These are phyloP conservation scores for Cutaneotrichosporon sp. DNA, from an alignment of 1,284 basidiomycete genomes.

Conservation along the genomic window DNA sequence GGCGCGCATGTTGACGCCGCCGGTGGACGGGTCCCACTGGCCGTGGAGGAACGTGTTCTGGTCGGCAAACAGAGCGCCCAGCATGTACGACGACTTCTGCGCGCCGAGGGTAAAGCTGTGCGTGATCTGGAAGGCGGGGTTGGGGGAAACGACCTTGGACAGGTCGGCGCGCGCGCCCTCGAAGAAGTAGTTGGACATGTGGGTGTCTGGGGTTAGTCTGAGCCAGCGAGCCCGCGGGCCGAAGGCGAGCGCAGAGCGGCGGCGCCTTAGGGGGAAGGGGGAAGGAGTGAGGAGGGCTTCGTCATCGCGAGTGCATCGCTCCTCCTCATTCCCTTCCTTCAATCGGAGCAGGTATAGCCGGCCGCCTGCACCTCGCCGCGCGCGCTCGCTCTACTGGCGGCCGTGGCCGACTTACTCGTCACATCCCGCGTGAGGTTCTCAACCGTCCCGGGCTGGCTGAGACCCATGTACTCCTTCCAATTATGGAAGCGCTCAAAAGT, in stretches of 20 bases:
- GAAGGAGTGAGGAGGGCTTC: background rate
- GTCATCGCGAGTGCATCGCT: background rate
- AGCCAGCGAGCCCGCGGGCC: background rate
- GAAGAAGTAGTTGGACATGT: constrained; percentile 91
- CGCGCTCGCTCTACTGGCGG: background rate
- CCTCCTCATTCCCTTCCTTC: too few relatives aligned
- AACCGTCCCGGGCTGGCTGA: constrained; percentile 82
- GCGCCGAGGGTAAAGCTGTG: constrained; percentile 77
- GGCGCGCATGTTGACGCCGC: constrained; percentile 81
- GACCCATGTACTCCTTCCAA: constrained; percentile 75
- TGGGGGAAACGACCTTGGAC: constrained; percentile 87
- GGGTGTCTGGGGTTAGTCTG: constrained; percentile 63
- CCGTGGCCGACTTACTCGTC: constrained; percentile 61
- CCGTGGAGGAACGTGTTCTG: constrained; percentile 78
- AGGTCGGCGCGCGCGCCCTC: constrained; percentile 96
- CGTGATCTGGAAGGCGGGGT: constrained; percentile 95
- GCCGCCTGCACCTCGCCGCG: too few relatives aligned
- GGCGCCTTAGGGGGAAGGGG: background rate
- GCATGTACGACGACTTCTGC: constrained; percentile 81
- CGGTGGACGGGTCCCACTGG: constrained; percentile 80
- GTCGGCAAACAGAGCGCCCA: constrained; percentile 89
- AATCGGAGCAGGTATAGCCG: background rate
- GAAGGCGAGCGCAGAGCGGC: background rate
- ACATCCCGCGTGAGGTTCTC: constrained; percentile 90
- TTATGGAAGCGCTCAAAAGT: constrained; percentile 69